These are phyloP conservation scores for Plasmodium knowlesi DNA, from an alignment of 169 alveolate species.

Conservation along the genomic window DNA sequence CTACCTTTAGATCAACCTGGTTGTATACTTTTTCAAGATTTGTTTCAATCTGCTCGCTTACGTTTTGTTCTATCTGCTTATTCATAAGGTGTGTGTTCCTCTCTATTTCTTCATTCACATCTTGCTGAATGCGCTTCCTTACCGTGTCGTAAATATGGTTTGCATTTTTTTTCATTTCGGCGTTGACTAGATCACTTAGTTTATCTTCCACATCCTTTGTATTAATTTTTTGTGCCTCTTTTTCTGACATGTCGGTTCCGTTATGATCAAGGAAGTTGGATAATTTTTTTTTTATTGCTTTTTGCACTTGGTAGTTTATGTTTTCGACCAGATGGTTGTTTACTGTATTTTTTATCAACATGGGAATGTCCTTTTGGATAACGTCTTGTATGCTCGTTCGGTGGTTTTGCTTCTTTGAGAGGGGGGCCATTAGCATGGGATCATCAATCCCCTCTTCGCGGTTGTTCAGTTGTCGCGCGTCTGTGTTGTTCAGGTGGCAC, in stretches of 20 bases:
- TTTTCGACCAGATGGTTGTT: conserved; percentile 8
- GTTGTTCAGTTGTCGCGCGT: not conserved
- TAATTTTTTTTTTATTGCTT: conserved; percentile 20
- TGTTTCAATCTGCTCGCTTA: conserved; percentile 20
- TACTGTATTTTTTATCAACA: conserved; percentile 16
- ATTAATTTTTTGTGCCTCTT: not conserved
- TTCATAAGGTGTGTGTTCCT: not conserved
- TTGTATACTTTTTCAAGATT: conserved; percentile 43
- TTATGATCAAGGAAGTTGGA: conserved; percentile 19
- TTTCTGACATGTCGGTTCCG: not conserved
- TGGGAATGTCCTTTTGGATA: conserved; percentile 21
- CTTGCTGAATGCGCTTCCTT: not conserved
- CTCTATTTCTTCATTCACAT: conserved; percentile 31
- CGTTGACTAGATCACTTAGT: conserved; percentile 10
- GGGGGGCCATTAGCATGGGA: not conserved
- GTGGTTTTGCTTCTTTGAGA: not conserved
- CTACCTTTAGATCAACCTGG: conserved; percentile 9
- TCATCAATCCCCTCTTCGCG: not conserved
- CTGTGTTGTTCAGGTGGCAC: not conserved
- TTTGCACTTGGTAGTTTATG: conserved; percentile 19
- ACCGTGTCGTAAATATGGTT: not conserved
- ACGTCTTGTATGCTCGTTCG: not conserved
- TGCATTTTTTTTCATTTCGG: conserved; percentile 29
- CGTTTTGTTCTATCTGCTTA: not conserved
- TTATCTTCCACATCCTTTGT: not conserved